Evolutionary conservation across 2,329 filamentous ascomycete species (phyloP), one percentile per base, ranked within the genome.

Genomic region (Clarireedia homoeocarpa): DNA sequence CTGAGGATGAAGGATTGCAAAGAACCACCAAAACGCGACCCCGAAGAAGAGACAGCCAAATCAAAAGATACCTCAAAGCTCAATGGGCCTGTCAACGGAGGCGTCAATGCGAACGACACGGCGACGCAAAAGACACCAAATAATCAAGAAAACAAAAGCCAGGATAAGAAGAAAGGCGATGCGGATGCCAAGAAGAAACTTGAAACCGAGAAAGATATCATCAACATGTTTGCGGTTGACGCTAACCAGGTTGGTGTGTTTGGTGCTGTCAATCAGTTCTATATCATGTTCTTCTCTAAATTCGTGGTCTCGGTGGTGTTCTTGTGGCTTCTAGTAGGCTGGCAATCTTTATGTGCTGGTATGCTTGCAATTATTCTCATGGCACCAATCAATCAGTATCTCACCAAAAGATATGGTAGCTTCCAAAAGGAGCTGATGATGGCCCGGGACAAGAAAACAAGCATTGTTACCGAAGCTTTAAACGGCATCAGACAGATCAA

Each of bases 401-500:
- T 82, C 54, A 80, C 85, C 17, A 86, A 80, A 65, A 74, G 74
- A 38, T 88, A 89, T 65, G 74, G 83, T 1, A 73, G 72, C 7
- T 78, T 81, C 4, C 84, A 89, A 65, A 83, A 85, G 53, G 72
- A 74, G 44, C 69, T 91, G 53, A 91, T 91, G 86, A 86, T 84
- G 66, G 75, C 83, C 36, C 78, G 88, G 42, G 88, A 91, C 66
- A 77, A 83, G 57, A 91, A 90, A 70, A 77, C 89, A 69, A 82
- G 80, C 0, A 77, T 89, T 15, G 77, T 91, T 34, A 87, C 86
- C 1, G 88, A 91, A 69, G 86, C 84, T 0, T 72, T 91, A 0
- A 79, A 86, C 61, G 88, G 88, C 6, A 91, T 91, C 60, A 81
- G 88, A 1, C 88, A 91, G 68, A 89, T 91, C 72, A 91, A 91